These are phyloP conservation scores for Aspergillus ochraceoroseus DNA, from an alignment of 2,329 filamentous ascomycete genomes.

Conservation along the genomic window DNA sequence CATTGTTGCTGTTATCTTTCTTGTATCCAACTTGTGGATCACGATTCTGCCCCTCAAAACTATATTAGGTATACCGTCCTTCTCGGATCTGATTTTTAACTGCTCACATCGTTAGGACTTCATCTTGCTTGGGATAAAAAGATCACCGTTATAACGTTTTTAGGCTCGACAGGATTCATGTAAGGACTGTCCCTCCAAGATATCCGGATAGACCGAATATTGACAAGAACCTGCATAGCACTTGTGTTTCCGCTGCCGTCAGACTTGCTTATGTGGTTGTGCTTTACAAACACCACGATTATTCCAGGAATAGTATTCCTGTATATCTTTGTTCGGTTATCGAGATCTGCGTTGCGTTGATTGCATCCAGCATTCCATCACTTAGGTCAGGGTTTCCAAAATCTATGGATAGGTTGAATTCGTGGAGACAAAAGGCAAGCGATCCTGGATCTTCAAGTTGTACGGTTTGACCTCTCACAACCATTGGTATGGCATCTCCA, in stretches of 20 bases:
- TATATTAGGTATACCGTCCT: not conserved
- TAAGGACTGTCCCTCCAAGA: not conserved
- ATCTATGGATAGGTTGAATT: not conserved
- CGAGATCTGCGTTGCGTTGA: not conserved
- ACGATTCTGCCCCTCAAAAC: not conserved
- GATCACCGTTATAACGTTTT: not conserved
- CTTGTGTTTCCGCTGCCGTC: not conserved
- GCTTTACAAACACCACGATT: not conserved
- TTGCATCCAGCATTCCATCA: conserved; percentile 1
- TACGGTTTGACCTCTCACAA: too few relatives aligned
- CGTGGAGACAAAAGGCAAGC: not conserved
- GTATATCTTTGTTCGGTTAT: not conserved
- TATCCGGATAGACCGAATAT: too few relatives aligned
- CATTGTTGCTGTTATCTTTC: not conserved
- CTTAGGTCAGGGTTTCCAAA: not conserved
- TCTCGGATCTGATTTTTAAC: too few relatives aligned
- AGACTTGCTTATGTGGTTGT: not conserved
- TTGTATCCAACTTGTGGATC: conserved; percentile 1
- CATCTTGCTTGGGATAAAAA: not conserved
- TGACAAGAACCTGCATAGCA: too few relatives aligned
- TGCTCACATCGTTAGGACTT: not conserved
- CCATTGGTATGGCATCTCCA: too few relatives aligned
- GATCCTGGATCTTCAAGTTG: too few relatives aligned
- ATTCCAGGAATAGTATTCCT: conserved; percentile 1
- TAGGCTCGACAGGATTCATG: conserved; percentile 2